Conservation (phyloP, 1,139 yeast species). For the Suhomyces maxii region DNA sequence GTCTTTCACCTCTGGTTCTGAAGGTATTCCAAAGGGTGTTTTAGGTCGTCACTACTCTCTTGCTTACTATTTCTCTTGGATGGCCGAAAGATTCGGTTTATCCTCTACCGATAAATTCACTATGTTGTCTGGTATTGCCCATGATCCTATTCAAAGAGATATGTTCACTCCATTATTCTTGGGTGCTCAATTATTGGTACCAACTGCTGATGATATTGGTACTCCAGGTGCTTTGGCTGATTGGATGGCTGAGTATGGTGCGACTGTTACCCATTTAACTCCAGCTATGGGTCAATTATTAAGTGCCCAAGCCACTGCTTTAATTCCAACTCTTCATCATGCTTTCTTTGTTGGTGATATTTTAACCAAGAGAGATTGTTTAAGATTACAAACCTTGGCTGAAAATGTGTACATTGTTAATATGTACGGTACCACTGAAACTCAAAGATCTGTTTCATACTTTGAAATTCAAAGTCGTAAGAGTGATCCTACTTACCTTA, state of each 20-base stretch:
- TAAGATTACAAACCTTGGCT: constrained; percentile 88
- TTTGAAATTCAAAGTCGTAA: constrained; percentile 80
- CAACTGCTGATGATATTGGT: constrained; percentile 96
- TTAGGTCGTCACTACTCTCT: constrained; percentile 95
- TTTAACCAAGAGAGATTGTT: constrained; percentile 93
- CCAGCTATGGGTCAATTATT: constrained; percentile 99
- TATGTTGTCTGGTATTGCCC: constrained; percentile 98
- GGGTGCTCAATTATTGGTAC: constrained; percentile 91
- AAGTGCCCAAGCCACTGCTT: constrained; percentile 93
- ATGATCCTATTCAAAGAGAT: constrained; percentile 98
- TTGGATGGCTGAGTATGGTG: constrained; percentile 92
- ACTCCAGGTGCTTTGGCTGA: constrained; percentile 97
- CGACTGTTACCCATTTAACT: constrained; percentile 94
- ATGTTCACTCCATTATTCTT: constrained; percentile 96
- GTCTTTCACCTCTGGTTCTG: constrained; percentile 97
- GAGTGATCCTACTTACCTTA: constrained; percentile 70
- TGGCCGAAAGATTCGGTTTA: constrained; percentile 81
- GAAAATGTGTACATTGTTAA: constrained; percentile 87
- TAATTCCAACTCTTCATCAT: constrained; percentile 83
- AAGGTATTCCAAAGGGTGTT: constrained; percentile 98
- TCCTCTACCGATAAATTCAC: constrained; percentile 85
- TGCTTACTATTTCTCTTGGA: constrained; percentile 98
- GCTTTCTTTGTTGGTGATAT: constrained; percentile 99
- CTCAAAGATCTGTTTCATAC: constrained; percentile 95
- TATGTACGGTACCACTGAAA: constrained; percentile 99